Evolutionary conservation across 768 basidiomycete species (phyloP).

Genomic region (Mycena galopus): DNA sequence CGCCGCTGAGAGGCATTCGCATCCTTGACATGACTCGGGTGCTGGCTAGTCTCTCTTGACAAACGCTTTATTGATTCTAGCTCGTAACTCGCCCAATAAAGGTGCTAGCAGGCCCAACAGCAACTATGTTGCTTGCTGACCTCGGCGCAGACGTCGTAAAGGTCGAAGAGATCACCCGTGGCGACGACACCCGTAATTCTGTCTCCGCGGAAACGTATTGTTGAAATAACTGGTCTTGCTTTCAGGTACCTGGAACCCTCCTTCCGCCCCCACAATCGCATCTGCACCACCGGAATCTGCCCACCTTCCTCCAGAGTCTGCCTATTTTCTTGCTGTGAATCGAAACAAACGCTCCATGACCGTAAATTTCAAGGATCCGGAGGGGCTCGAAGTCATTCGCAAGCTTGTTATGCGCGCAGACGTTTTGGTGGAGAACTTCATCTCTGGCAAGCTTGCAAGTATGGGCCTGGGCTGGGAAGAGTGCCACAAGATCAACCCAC

Average conservation of each 20-base stretch:
- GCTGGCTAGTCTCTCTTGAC: conserved; percentile 59
- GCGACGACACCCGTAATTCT: conserved; percentile 88
- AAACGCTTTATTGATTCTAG: no score
- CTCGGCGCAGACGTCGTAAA: conserved; percentile 95
- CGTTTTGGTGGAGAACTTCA: conserved; percentile 91
- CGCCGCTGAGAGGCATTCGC: conserved; percentile 83
- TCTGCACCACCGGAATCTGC: conserved; percentile 65
- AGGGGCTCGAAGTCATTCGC: conserved; percentile 82
- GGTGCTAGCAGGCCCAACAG: conserved; percentile 92
- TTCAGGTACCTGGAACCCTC: conserved; percentile 77
- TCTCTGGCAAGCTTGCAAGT: conserved; percentile 85
- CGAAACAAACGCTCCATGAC: conserved; percentile 92
- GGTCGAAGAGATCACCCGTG: conserved; percentile 82
- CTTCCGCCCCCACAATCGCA: conserved; percentile 63
- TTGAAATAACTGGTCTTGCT: conserved; percentile 8
- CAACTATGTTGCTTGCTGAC: conserved; percentile 95
- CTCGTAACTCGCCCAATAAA: conserved; percentile 80
- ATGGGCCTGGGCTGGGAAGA: conserved; percentile 91
- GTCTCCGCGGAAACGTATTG: conserved; percentile 1
- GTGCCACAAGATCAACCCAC: conserved; percentile 80
- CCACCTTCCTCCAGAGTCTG: conserved; percentile 89
- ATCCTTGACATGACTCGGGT: conserved; percentile 93
- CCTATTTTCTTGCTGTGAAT: conserved; percentile 92
- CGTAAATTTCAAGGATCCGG: conserved; percentile 81
- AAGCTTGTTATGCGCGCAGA: conserved; percentile 82